phyloP scores from a whole-genome alignment of 306 rosid species.

The Fagus crenata region DNA sequence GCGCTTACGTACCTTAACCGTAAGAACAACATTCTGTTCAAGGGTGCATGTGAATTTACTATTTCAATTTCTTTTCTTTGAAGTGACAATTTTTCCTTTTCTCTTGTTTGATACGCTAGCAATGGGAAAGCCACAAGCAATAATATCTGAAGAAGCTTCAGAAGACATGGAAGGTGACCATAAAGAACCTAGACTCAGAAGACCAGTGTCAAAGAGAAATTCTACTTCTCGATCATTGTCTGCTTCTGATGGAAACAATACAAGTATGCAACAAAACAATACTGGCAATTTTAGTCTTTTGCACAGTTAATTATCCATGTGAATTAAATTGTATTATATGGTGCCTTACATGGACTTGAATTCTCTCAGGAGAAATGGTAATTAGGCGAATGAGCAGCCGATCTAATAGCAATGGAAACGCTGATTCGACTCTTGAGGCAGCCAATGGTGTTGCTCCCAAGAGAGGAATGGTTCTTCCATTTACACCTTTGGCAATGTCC shows the following conservation, averaged over 20 bases:
- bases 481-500: constrained; percentile 93
- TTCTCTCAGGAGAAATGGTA: constrained; percentile 68
- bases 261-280: constrained; percentile 47
- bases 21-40: constrained; percentile 45
- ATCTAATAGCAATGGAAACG: constrained; percentile 50
- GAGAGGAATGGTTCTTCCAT: constrained; percentile 95
- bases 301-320: constrained; percentile 2
- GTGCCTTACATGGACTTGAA: constrained; percentile 19
- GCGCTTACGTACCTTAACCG: constrained; percentile 79
- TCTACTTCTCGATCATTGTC: constrained; percentile 51
- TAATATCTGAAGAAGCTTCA: constrained; percentile 72
- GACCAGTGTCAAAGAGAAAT: constrained; percentile 52
- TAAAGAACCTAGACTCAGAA: constrained; percentile 60
- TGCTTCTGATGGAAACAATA: constrained; percentile 63
- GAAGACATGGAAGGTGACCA: constrained; percentile 54
- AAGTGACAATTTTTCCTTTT: constrained; percentile 16
- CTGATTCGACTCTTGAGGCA: constrained; percentile 45
- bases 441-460: constrained; percentile 63
- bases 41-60: neutral
- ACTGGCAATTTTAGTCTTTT: neutral
- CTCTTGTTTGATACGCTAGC: constrained; percentile 48
- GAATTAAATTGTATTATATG: constrained; percentile 16
- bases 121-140: constrained; percentile 73
- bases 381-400: constrained; percentile 68
- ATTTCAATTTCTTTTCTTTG: constrained; percentile 8